Conservation (phyloP, 2,329 filamentous ascomycete species). For the Diaporthe vexans region DNA sequence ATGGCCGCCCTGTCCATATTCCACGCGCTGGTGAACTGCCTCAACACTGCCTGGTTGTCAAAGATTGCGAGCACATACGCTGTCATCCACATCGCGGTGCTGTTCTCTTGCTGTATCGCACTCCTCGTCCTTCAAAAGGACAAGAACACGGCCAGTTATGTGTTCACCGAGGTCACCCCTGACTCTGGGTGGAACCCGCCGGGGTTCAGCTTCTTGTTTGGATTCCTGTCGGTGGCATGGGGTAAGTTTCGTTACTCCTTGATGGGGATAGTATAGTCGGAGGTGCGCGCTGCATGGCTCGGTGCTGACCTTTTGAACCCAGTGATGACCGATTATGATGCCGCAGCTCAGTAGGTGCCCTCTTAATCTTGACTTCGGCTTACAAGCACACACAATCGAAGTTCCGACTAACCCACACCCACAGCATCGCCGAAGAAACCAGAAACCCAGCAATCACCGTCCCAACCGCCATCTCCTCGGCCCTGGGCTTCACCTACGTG, state of each 20-base stretch:
- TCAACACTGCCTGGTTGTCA: conserved; percentile 69
- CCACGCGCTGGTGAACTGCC: conserved; percentile 64
- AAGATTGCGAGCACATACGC: conserved; percentile 69
- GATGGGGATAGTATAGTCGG: fast-evolving
- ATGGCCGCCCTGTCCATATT: conserved; percentile 67
- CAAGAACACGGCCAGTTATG: conserved; percentile 65
- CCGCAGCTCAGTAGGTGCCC: conserved; percentile 37
- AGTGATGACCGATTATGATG: conserved; percentile 43
- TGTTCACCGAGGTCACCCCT: conserved; percentile 65
- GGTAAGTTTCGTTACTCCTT: conserved; percentile 50
- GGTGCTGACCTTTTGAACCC: not conserved
- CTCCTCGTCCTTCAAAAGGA: conserved; percentile 62
- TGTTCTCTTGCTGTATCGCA: conserved; percentile 63
- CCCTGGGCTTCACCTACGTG: conserved; percentile 69
- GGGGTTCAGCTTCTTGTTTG: conserved; percentile 68
- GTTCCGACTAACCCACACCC: not conserved
- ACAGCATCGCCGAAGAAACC: conserved; percentile 62
- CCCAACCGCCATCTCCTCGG: conserved; percentile 66
- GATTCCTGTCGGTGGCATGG: conserved; percentile 69
- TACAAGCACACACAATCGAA: too few relatives aligned
- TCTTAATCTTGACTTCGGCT: fast-evolving
- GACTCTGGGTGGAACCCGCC: conserved; percentile 64
- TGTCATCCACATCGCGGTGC: conserved; percentile 65
- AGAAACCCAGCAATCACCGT: conserved; percentile 55
- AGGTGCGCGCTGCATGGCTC: fast-evolving